A percentile compares a stretch with the other conserved stretches of the same genome.
Conservation (phyloP, 192 early-diverging fungal species). For the Lunasporangiospora selenospora region DNA sequence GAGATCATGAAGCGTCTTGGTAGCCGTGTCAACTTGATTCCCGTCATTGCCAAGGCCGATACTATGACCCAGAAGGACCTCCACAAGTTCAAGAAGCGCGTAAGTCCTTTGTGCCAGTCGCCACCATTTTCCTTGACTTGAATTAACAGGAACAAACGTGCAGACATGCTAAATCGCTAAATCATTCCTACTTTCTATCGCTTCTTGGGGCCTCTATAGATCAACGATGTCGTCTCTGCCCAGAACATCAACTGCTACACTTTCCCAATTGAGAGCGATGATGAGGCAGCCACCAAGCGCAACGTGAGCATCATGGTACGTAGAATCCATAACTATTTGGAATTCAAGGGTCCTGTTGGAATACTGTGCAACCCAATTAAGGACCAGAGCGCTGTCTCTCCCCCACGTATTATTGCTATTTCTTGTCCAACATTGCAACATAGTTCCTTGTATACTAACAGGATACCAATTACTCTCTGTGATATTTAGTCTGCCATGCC, state of each 20-base stretch:
- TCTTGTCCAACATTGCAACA: no score
- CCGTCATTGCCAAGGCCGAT: conserved; percentile 95
- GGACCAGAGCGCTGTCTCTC: conserved; percentile 5
- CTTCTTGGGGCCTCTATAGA: conserved; percentile 43
- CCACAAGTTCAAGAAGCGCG: conserved; percentile 88
- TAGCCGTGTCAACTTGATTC: conserved; percentile 94
- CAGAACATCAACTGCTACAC: conserved; percentile 89
- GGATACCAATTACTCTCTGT: no score
- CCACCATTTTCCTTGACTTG: no score
- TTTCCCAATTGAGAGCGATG: conserved; percentile 88
- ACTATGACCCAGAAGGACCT: conserved; percentile 88
- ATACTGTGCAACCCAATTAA: background rate
- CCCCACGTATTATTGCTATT: background rate
- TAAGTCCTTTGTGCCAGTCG: no score
- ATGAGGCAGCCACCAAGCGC: conserved; percentile 69
- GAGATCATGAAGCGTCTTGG: conserved; percentile 96
- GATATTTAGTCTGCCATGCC: conserved; percentile 75
- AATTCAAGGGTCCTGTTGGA: no score
- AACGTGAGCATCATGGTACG: conserved; percentile 75
- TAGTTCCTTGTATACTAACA: no score
- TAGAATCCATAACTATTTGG: no score
- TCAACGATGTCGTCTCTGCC: conserved; percentile 82
- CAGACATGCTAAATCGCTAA: background rate
- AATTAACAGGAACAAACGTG: no score
- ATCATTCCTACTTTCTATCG: conserved; percentile 10